phyloP scores from a whole-genome alignment of 371 early-diverging fungal genomes.

The Mucor racemosus region DNA sequence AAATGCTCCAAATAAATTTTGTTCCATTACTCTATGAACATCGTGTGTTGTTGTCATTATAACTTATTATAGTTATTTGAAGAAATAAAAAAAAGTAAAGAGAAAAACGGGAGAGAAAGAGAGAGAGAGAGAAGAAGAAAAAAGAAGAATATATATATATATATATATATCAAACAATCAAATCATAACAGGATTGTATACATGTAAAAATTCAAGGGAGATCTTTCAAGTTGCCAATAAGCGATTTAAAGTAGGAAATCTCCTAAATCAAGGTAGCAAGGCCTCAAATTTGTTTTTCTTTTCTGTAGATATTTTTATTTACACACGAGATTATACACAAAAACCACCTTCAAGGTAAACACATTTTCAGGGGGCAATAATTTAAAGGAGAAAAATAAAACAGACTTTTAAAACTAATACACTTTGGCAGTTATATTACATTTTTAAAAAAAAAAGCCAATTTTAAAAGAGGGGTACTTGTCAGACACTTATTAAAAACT shows the following conservation, averaged over 20 bases:
- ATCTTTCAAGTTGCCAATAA: background rate
- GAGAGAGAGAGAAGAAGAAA: background rate
- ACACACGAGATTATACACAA: background rate
- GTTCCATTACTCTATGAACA: slow-evolving; percentile 43
- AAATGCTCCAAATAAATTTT: slow-evolving; percentile 39
- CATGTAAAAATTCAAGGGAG: background rate
- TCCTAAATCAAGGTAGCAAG: slow-evolving; percentile 4
- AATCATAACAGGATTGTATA: background rate
- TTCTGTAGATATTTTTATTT: background rate
- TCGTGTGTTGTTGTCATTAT: slow-evolving; percentile 27
- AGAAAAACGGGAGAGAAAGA: background rate
- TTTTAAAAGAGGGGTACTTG: background rate
- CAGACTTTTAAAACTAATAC: background rate
- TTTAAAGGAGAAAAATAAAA: slow-evolving; percentile 2
- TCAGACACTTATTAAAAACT: background rate
- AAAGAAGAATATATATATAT: background rate
- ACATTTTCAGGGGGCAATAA: slow-evolving; percentile 2
- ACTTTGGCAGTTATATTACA: background rate
- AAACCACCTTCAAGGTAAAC: slow-evolving; percentile 3
- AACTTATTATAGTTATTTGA: background rate
- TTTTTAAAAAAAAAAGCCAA: background rate
- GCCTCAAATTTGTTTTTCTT: background rate
- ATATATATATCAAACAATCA: too few relatives aligned
- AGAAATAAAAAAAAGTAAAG: background rate
- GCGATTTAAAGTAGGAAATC: background rate